Evolutionary conservation across 345 rosid species (phyloP).

Genomic region (Fremontodendron californicum): DNA sequence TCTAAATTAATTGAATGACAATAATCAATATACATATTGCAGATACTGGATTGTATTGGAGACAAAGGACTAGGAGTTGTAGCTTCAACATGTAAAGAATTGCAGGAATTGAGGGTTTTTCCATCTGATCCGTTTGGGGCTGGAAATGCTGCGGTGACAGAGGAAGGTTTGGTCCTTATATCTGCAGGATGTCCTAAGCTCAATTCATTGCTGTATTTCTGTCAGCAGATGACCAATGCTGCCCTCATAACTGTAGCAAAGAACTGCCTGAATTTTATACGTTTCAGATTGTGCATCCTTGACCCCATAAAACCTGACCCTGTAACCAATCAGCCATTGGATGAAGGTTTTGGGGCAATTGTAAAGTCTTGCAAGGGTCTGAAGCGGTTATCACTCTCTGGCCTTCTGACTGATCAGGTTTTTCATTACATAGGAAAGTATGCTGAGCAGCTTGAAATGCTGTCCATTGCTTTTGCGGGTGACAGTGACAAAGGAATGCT

Average conservation of each 20-base stretch:
- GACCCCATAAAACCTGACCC: slow-evolving; percentile 74
- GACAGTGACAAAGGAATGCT: slow-evolving; percentile 82
- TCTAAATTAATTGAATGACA: neutral
- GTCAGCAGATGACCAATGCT: slow-evolving; percentile 93
- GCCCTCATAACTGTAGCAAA: slow-evolving; percentile 82
- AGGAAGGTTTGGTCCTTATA: slow-evolving; percentile 82
- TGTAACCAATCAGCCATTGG: slow-evolving; percentile 63
- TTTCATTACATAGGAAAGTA: slow-evolving; percentile 84
- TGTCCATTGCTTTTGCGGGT: slow-evolving; percentile 92
- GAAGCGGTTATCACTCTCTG: slow-evolving; percentile 67
- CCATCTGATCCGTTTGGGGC: slow-evolving; percentile 66
- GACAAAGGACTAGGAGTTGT: slow-evolving; percentile 81
- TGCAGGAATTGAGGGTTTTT: slow-evolving; percentile 84
- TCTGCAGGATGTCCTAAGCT: slow-evolving; percentile 84
- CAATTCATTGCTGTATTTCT: slow-evolving; percentile 79
- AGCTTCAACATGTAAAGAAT: slow-evolving; percentile 75
- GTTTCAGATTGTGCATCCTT: slow-evolving; percentile 78
- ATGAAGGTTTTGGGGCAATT: slow-evolving; percentile 96
- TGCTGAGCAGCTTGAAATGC: slow-evolving; percentile 88
- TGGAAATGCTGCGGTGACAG: slow-evolving; percentile 70
- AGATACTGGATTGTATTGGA: slow-evolving; percentile 90
- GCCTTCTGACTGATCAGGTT: slow-evolving; percentile 75
- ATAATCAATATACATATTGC: slow-evolving; percentile 22
- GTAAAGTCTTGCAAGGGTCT: slow-evolving; percentile 73
- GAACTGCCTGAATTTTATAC: slow-evolving; percentile 75